Evolutionary conservation across 2,329 filamentous ascomycete genomes (phyloP).

Genomic region (Colletotrichum horii): DNA sequence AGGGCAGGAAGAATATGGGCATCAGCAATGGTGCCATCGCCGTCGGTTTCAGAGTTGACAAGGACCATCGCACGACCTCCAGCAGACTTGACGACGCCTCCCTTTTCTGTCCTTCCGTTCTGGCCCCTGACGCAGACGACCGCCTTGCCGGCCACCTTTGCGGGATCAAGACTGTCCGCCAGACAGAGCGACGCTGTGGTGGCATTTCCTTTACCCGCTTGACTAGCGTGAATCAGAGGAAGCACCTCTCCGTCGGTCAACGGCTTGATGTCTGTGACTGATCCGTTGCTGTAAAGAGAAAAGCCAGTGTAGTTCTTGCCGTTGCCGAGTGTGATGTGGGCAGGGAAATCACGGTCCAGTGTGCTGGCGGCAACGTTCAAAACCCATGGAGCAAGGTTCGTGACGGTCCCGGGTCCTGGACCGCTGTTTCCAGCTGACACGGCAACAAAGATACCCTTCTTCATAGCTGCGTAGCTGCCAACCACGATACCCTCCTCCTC

Average conservation of each 20-base stretch:
- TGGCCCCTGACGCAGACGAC: background rate
- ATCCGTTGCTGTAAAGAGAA: background rate
- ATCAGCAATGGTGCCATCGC: background rate
- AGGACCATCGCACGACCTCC: constrained; percentile 9
- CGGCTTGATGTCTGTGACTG: background rate
- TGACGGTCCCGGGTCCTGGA: background rate
- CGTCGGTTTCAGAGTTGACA: background rate
- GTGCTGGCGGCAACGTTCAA: constrained; percentile 13
- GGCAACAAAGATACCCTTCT: background rate
- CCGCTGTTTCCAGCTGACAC: background rate
- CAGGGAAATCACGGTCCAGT: constrained; percentile 11
- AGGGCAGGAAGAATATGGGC: constrained; percentile 2
- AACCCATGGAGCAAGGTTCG: background rate
- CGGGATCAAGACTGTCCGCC: background rate
- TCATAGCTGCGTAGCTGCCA: background rate
- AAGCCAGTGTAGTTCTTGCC: constrained; percentile 2
- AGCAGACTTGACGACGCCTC: background rate
- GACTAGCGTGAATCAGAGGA: background rate
- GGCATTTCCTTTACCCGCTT: background rate
- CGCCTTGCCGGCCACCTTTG: background rate
- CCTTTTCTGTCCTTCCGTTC: background rate
- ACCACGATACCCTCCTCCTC: background rate
- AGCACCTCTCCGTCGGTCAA: background rate
- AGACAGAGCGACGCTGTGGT: background rate
- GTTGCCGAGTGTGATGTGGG: background rate